Base-by-base conservation (phyloP, 2,329 filamentous ascomycete species). In the Hymenotorrendiella dingleyae region DNA sequence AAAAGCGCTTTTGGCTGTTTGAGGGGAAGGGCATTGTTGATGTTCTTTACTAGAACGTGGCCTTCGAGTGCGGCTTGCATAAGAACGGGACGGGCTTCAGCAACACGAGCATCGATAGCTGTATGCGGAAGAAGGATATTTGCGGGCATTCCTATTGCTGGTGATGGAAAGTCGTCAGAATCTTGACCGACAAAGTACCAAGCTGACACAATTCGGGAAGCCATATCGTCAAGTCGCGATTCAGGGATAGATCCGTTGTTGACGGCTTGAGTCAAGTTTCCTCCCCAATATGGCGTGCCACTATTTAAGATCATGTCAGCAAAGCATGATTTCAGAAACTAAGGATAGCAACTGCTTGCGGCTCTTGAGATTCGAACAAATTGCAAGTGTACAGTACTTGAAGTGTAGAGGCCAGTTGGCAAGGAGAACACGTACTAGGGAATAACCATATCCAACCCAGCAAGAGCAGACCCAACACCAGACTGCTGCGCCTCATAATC, bases 401-500 rank as follows among this genome's bases (percentile, higher is more conserved):
- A n/a, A n/a, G n/a, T n/a, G n/a, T n/a, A n/a, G n/a, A n/a, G n/a
- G n/a, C 14, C 23, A 2, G 67, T 30, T 17, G 4, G 9, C 19
- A 27, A 43, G 28, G 4, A 36, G 43, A 8, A 19, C 17, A 12
- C 12, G 14, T n/a, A 21, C 17, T 37, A 42, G 7, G 50, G 50
- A 47, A 53, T 53, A 19, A 36, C 45, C 17, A 83, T 78, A 58
- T 95, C 89, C 6, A 94, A 71, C 1, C 90, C 90, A 4, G 86
- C 84, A 6, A 94, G 67, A 3, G 86, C 84, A 41, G 78, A 83
- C 7, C 75, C 78, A 1, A 94, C 84, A 9, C 29, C 29, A 32
- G 29, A 10, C 17, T 32, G 78, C 58, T 94, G 87, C 0, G 84
- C 86, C 4, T 88, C 70, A 87, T 88, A 94, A 60, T 95, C 89